phyloP scores from a whole-genome alignment of 495 filamentous ascomycete genomes.

The Lepraria neglecta region DNA sequence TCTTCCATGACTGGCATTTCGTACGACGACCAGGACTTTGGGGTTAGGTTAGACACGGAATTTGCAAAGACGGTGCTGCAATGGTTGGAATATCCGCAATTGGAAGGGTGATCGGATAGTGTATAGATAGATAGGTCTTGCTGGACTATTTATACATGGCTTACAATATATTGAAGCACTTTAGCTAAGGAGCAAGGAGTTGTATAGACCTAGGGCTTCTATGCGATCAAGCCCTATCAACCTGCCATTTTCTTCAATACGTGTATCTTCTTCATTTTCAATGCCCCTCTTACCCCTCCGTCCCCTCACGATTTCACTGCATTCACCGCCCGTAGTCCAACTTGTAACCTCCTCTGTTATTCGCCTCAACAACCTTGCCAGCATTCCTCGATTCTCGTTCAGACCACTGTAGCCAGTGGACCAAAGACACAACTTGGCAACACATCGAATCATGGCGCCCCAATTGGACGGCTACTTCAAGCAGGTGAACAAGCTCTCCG shows the following conservation, averaged over 20 bases:
- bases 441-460: conserved; percentile 63
- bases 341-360: neutral
- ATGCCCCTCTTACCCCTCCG: neutral
- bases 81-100: neutral
- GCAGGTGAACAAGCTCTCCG: conserved; percentile 75
- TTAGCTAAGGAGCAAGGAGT: too few relatives aligned
- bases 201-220: too few relatives aligned
- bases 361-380: neutral
- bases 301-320: neutral
- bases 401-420: neutral
- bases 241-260: neutral
- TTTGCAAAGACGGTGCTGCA: neutral
- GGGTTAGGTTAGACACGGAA: too few relatives aligned
- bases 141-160: too few relatives aligned
- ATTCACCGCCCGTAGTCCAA: too few relatives aligned
- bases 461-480: conserved; percentile 78
- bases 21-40: neutral
- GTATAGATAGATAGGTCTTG: too few relatives aligned
- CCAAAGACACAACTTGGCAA: conserved; percentile 12
- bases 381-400: neutral
- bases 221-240: too few relatives aligned
- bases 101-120: too few relatives aligned
- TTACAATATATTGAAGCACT: too few relatives aligned
- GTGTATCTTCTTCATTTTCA: neutral
- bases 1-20: neutral